Evolutionary conservation across 768 basidiomycete species (phyloP).

Genomic region (Scleroderma bovista): DNA sequence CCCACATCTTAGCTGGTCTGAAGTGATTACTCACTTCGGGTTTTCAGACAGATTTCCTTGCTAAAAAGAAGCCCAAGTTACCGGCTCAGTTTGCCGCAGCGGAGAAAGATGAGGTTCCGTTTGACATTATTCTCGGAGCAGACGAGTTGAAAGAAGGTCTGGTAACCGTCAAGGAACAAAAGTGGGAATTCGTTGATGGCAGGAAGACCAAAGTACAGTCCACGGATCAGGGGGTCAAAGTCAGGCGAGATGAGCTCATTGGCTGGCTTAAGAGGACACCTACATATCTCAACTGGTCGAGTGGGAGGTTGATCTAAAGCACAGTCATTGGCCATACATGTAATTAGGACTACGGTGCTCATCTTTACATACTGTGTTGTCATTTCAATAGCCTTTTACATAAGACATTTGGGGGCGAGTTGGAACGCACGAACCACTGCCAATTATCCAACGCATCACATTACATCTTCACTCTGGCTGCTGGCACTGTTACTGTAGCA

Average conservation of each 20-base stretch:
- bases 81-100: slow-evolving; percentile 82
- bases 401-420: too few species aligned
- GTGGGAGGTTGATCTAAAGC: slow-evolving; percentile 21
- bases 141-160: slow-evolving; percentile 81
- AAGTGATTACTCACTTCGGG: not conserved
- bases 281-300: slow-evolving; percentile 28
- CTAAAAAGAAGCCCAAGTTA: slow-evolving; percentile 89
- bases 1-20: slow-evolving; percentile 1
- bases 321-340: too few species aligned
- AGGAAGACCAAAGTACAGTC: slow-evolving; percentile 59
- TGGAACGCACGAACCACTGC: too few species aligned
- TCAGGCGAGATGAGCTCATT: slow-evolving; percentile 57
- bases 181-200: slow-evolving; percentile 69
- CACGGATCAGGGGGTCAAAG: slow-evolving; percentile 58
- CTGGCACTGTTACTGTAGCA: too few species aligned
- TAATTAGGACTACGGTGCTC: too few species aligned
- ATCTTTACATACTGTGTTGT: too few species aligned
- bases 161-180: slow-evolving; percentile 90
- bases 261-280: slow-evolving; percentile 50
- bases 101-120: slow-evolving; percentile 89
- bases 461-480: too few species aligned
- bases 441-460: too few species aligned
- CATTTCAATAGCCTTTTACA: too few species aligned
- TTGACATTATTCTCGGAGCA: slow-evolving; percentile 85
- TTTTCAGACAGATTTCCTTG: slow-evolving; percentile 80